Conservation (phyloP, 129 eudicot genomes). For the Logfia minima region DNA sequence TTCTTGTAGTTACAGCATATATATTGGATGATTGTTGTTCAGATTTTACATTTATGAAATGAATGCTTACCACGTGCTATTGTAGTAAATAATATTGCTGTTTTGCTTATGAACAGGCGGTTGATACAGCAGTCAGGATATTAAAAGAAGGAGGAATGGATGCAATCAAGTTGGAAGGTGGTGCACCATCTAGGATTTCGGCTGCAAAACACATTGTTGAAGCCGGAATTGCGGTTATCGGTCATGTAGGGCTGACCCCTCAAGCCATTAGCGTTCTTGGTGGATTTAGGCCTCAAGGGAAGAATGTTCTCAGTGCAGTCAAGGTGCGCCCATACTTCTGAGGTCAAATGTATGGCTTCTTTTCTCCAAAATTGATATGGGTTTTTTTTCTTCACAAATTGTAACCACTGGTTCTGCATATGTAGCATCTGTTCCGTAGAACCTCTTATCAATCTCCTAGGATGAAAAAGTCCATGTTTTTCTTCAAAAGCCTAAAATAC, state of each 20-base stretch:
- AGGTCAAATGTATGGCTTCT: constrained; percentile 15
- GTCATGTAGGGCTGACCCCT: constrained; percentile 96
- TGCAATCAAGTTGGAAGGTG: constrained; percentile 95
- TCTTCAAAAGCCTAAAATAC: constrained; percentile 21
- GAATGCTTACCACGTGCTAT: background rate
- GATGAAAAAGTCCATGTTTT: constrained; percentile 2
- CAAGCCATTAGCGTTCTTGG: constrained; percentile 99
- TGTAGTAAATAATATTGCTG: constrained; percentile 42
- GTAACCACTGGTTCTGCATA: background rate
- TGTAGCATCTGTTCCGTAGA: background rate
- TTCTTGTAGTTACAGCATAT: constrained; percentile 4
- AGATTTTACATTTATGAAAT: background rate
- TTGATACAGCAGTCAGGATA: constrained; percentile 85
- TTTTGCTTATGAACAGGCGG: constrained; percentile 72
- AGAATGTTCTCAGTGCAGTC: constrained; percentile 75
- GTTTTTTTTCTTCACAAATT: background rate
- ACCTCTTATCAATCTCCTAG: background rate
- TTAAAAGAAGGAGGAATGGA: constrained; percentile 99
- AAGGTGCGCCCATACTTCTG: constrained; percentile 23
- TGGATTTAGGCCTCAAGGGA: constrained; percentile 98
- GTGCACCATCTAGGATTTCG: constrained; percentile 86
- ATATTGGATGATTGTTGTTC: background rate
- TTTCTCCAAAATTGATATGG: background rate
- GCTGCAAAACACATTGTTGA: constrained; percentile 95
- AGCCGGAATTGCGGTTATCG: constrained; percentile 96